phyloP scores from a whole-genome alignment of 106 monocot species.

The Phalaenopsis aphrodite region DNA sequence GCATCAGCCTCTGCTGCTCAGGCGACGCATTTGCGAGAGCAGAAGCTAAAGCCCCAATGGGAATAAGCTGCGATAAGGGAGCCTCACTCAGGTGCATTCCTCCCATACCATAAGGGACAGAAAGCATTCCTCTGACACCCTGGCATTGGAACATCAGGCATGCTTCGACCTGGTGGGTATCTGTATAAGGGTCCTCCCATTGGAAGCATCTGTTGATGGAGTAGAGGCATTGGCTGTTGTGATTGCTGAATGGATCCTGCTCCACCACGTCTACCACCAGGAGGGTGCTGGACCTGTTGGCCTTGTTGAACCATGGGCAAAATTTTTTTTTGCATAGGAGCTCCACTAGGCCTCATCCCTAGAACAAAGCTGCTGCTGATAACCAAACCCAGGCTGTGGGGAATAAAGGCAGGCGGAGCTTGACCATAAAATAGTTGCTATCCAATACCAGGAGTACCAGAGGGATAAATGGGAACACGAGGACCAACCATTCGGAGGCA shows the following conservation, averaged over 20 bases:
- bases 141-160: slow-evolving; percentile 43
- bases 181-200: slow-evolving; percentile 58
- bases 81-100: slow-evolving; percentile 35
- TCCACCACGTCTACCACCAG: slow-evolving; percentile 49
- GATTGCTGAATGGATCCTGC: slow-evolving; percentile 47
- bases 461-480: slow-evolving; percentile 70
- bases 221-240: slow-evolving; percentile 44
- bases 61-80: slow-evolving; percentile 51
- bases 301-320: slow-evolving; percentile 66
- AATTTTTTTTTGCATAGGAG: slow-evolving; percentile 62
- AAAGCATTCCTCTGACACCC: slow-evolving; percentile 51
- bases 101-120: slow-evolving; percentile 55
- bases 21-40: slow-evolving; percentile 74
- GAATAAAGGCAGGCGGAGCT: slow-evolving; percentile 43
- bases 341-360: slow-evolving; percentile 76
- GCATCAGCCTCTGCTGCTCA: slow-evolving; percentile 55
- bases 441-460: slow-evolving; percentile 50
- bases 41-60: slow-evolving; percentile 56
- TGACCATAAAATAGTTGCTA: slow-evolving; percentile 80
- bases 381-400: slow-evolving; percentile 72
- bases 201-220: slow-evolving; percentile 66
- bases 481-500: slow-evolving; percentile 51
- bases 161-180: slow-evolving; percentile 56
- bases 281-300: slow-evolving; percentile 57
- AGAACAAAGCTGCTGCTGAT: slow-evolving; percentile 80